Evolutionary conservation across 108 stramenopile genomes (phyloP).

Genomic region (Ochromonas danica): DNA sequence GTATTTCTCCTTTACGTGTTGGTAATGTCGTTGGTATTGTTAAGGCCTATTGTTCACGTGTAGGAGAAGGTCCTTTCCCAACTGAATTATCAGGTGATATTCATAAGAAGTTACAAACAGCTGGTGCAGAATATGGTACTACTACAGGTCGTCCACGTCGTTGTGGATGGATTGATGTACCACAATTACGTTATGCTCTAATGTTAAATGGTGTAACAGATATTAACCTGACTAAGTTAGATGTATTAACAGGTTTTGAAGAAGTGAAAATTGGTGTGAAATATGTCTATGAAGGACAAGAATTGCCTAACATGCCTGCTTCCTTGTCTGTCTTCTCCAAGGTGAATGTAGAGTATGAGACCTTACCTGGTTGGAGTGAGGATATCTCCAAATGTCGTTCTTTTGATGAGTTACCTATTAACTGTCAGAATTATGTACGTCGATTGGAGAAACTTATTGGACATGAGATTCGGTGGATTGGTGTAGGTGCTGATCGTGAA

Average conservation of each 20-base stretch:
- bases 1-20: conserved; percentile 88
- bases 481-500: conserved; percentile 86
- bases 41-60: conserved; percentile 98
- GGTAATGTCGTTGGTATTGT: conserved; percentile 90
- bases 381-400: conserved; percentile 74
- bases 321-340: conserved; percentile 48
- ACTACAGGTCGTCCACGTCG: conserved; percentile 64
- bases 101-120: conserved; percentile 63
- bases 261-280: conserved; percentile 70
- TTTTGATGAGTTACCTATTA: conserved; percentile 89
- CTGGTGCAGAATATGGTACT: conserved; percentile 94
- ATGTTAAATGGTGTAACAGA: conserved; percentile 92
- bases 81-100: conserved; percentile 70
- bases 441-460: conserved; percentile 87
- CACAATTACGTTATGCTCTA: conserved; percentile 87
- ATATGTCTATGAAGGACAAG: background rate
- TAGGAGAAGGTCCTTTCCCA: conserved; percentile 99
- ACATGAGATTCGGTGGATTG: conserved; percentile 93
- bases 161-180: conserved; percentile 97
- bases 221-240: conserved; percentile 96
- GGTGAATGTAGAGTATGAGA: conserved; percentile 91
- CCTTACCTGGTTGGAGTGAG: conserved; percentile 89
- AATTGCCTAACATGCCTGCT: background rate
- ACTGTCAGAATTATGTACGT: conserved; percentile 84
- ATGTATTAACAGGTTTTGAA: conserved; percentile 85